Evolutionary conservation across 305 asterid genomes (phyloP).

Genomic region (Fraxinus baroniana): DNA sequence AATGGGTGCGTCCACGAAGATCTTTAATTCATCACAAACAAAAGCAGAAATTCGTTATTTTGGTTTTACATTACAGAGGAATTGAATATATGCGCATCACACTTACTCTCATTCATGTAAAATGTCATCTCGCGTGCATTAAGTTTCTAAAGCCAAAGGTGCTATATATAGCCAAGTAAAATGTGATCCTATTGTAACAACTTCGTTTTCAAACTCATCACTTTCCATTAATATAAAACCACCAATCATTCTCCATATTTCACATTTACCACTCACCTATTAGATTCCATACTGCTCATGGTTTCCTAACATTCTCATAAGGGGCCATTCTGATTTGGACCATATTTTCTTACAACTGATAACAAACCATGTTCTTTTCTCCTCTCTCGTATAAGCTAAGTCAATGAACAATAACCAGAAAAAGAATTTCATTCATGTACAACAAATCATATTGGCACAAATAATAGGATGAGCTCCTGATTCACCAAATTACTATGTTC

Average conservation of each 20-base stretch:
- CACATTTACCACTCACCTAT: background rate
- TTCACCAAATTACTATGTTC: background rate
- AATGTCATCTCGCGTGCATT: background rate
- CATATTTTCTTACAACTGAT: background rate
- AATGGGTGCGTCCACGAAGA: background rate
- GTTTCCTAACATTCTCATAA: background rate
- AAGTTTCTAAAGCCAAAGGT: background rate
- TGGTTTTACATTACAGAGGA: background rate
- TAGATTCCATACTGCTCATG: background rate
- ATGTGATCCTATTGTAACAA: background rate
- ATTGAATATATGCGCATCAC: background rate
- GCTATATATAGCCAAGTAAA: background rate
- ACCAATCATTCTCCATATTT: background rate
- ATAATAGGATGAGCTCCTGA: background rate
- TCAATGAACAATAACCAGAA: background rate
- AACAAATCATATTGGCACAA: background rate
- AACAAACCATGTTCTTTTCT: conserved; percentile 7
- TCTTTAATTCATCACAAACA: background rate
- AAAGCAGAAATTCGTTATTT: background rate
- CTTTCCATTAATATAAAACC: background rate
- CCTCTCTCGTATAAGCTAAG: conserved; percentile 1
- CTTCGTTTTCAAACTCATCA: background rate
- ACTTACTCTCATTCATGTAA: background rate
- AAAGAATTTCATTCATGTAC: background rate
- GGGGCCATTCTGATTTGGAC: background rate